These are phyloP conservation scores for Russula griseocarnosa DNA, from an alignment of 768 basidiomycete genomes.

Conservation along the genomic window DNA sequence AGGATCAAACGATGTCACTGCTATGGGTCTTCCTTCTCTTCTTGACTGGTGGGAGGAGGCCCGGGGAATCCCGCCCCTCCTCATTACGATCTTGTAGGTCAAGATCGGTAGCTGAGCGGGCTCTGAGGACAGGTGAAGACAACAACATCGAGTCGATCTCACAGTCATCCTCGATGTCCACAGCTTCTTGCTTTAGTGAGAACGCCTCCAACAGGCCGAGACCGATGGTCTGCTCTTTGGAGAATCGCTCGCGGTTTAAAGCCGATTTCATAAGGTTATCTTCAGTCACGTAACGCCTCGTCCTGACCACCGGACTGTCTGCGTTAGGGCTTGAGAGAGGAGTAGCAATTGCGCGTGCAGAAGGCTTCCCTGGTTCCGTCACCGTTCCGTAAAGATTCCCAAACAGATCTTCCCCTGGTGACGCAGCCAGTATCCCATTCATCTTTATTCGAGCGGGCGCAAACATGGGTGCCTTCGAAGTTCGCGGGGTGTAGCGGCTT, in stretches of 20 bases:
- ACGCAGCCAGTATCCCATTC: constrained; percentile 7
- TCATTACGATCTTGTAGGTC: constrained; percentile 22
- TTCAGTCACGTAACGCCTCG: constrained; percentile 20
- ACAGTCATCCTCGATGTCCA: constrained; percentile 23
- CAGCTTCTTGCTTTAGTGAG: constrained; percentile 25
- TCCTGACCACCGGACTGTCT: constrained; percentile 29
- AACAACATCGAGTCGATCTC: constrained; percentile 27
- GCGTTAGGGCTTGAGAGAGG: constrained; percentile 25
- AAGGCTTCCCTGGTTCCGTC: constrained; percentile 13
- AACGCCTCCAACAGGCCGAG: constrained; percentile 34
- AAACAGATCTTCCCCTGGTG: constrained; percentile 25
- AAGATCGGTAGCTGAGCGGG: constrained; percentile 13
- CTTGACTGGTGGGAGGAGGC: constrained; percentile 30
- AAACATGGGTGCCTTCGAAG: constrained; percentile 27
- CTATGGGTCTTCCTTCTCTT: constrained; percentile 36
- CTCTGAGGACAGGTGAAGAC: constrained; percentile 27
- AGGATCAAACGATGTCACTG: constrained; percentile 6
- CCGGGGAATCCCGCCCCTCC: constrained; percentile 18
- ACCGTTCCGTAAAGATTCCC: constrained; percentile 20
- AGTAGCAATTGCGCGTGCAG: constrained; percentile 13
- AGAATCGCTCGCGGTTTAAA: constrained; percentile 17
- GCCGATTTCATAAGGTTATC: constrained; percentile 22
- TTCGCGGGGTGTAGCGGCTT: constrained; percentile 13
- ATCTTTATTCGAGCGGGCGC: constrained; percentile 23
- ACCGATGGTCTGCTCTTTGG: constrained; percentile 24